Conservation (phyloP, 345 rosid genomes). For the Populus tremula region DNA sequence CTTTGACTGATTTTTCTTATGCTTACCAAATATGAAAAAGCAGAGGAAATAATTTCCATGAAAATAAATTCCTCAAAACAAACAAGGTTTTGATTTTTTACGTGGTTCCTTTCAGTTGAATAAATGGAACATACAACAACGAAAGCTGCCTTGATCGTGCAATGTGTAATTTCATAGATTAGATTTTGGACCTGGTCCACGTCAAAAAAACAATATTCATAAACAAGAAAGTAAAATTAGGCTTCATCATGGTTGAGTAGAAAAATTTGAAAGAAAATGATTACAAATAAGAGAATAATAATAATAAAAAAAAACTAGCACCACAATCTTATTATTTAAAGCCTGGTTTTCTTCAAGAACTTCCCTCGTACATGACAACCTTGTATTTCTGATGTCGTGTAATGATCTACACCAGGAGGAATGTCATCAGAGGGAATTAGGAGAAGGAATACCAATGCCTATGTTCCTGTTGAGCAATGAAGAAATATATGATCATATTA, state of each 20-base stretch:
- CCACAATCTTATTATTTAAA: not conserved
- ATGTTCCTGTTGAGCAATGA: too few relatives aligned
- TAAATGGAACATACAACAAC: too few relatives aligned
- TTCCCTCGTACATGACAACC: not conserved
- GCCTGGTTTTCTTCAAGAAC: not conserved
- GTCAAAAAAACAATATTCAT: not conserved
- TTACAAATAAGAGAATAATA: not conserved
- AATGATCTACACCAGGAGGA: not conserved
- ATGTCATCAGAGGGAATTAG: not conserved
- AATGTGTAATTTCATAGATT: not conserved
- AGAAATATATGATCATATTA: not conserved
- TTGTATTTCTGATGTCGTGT: not conserved
- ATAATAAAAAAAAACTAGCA: not conserved
- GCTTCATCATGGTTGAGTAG: not conserved
- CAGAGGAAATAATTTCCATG: too few relatives aligned
- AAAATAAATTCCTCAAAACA: too few relatives aligned
- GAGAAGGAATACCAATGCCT: too few relatives aligned
- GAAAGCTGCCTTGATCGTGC: too few relatives aligned
- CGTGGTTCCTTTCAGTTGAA: too few relatives aligned
- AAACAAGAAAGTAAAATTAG: not conserved
- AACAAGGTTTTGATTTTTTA: too few relatives aligned
- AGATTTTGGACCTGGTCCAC: not conserved
- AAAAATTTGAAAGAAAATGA: not conserved
- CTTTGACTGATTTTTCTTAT: too few relatives aligned
- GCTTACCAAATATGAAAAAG: too few relatives aligned